Evolutionary conservation across 495 filamentous ascomycete genomes (phyloP).

Genomic region (Cercophora newfieldiana): DNA sequence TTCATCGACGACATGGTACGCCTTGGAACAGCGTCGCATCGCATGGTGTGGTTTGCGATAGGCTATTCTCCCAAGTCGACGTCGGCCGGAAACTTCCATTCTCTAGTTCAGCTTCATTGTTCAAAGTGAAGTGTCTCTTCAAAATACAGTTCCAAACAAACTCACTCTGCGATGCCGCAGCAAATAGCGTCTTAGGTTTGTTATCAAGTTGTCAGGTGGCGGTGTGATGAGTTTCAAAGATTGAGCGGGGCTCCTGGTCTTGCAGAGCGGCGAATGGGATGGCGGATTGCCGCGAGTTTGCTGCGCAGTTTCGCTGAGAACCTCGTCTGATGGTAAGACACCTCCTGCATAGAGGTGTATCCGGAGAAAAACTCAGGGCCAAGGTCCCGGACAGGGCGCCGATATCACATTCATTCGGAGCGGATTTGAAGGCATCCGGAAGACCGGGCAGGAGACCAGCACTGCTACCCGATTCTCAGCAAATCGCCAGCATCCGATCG

Average conservation of each 20-base stretch:
- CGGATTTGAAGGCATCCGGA: background rate
- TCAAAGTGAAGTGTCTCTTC: too few relatives aligned
- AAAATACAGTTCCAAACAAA: background rate
- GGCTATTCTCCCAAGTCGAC: constrained; percentile 10
- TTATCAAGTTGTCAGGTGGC: background rate
- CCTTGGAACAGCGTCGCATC: constrained; percentile 28
- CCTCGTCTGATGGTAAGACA: constrained; percentile 5
- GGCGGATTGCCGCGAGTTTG: background rate
- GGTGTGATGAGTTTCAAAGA: constrained; percentile 1
- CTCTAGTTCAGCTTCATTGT: background rate
- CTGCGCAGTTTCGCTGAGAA: background rate
- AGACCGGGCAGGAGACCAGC: background rate
- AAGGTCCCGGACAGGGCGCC: background rate
- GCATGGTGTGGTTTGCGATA: constrained; percentile 10
- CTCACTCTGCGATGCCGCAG: too few relatives aligned
- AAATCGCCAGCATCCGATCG: background rate
- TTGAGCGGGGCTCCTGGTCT: too few relatives aligned
- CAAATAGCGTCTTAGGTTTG: too few relatives aligned
- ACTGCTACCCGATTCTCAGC: background rate
- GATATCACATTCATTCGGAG: background rate
- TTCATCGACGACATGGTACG: constrained; percentile 17
- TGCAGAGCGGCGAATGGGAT: background rate
- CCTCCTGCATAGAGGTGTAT: constrained; percentile 4
- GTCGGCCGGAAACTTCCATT: constrained; percentile 11
- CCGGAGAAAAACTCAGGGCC: background rate